Evolutionary conservation across 2,329 filamentous ascomycete genomes (phyloP).

Genomic region (Fusarium subglutinans): DNA sequence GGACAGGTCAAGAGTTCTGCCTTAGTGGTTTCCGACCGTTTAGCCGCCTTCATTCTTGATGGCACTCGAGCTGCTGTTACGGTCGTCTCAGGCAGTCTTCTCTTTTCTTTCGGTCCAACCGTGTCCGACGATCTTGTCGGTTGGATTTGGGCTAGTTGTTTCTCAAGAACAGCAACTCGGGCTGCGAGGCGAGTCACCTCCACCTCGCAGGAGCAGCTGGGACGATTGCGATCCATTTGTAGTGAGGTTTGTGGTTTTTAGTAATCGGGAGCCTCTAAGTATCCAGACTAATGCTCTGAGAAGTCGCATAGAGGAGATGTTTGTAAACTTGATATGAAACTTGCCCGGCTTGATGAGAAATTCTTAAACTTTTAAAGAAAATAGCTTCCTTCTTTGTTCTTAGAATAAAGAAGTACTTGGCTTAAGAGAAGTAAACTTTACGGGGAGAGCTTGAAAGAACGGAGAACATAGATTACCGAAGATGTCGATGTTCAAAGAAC

Average conservation of each 20-base stretch:
- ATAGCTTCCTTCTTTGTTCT: background rate
- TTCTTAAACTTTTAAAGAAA: fast-evolving
- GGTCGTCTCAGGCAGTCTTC: too few species aligned
- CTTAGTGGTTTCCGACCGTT: background rate
- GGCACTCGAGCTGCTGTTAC: too few species aligned
- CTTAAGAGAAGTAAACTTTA: fast-evolving
- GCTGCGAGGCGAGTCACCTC: background rate
- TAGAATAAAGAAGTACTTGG: too few species aligned
- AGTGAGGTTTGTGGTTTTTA: fast-evolving
- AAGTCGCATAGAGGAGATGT: background rate
- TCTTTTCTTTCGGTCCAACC: too few species aligned
- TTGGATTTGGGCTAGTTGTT: background rate
- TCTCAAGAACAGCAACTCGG: background rate
- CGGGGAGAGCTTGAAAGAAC: background rate
- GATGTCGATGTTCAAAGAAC: too few species aligned
- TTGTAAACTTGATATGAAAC: background rate
- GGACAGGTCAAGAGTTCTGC: background rate
- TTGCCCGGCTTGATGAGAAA: background rate
- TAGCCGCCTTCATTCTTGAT: background rate
- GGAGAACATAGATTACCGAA: fast-evolving
- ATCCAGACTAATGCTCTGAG: background rate
- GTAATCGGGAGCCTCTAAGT: background rate
- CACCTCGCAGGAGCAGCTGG: fast-evolving
- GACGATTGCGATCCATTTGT: background rate
- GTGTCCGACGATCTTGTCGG: fast-evolving